Evolutionary conservation across 257 asterid species (phyloP), one percentile per base, ranked within the genome.

Genomic region (Henckelia pumila): DNA sequence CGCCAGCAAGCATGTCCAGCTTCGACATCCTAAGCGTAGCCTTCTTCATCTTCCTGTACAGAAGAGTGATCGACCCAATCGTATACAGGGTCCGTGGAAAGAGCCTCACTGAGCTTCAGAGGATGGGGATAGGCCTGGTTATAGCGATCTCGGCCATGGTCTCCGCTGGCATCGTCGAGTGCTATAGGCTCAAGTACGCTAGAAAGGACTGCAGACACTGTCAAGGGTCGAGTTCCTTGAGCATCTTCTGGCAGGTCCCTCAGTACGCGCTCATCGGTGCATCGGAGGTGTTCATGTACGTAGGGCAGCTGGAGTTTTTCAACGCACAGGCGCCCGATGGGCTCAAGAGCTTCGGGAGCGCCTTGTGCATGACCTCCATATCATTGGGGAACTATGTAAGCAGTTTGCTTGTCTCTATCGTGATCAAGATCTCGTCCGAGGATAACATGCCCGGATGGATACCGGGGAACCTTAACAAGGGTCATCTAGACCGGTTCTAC

Each of bases 171-270:
- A 44, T 88, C 0, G 98, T 93, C 32, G 98, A 93, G 76, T 67
- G 74, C 56, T 86, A 88, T 52, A 76, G 97, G 73, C 88, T 91
- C 8, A 85, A 90, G 66, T 85, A 86, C 22, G 95, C 88, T 0
- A 68, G 35, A 7, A 79, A 76, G 60, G 95, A 83, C 33, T 89
- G 96, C 73, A 78, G 26, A 35, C 83, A 83, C n/a, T 89, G 96
- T 53, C 84, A 90, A 33, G 95, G 93, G 19, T 86, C 96, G 25
- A 93, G 97, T 75, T 78, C 95, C 1, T 49, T 94, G 71, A 91
- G 95, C 88, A 91, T 94, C 23, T 81, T 94, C 50, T 94, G 99
- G 97, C 97, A 91, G 66, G 84, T 88, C 14, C 99, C 99, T 0
- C 99, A 94, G 21, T 94, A 91, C 40, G 86, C 92, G 0, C 83